A percentile compares a stretch with the other conserved stretches of the same genome.
These are phyloP conservation scores for Breynia disticha DNA, from an alignment of 441 rosid species.

Conservation along the genomic window DNA sequence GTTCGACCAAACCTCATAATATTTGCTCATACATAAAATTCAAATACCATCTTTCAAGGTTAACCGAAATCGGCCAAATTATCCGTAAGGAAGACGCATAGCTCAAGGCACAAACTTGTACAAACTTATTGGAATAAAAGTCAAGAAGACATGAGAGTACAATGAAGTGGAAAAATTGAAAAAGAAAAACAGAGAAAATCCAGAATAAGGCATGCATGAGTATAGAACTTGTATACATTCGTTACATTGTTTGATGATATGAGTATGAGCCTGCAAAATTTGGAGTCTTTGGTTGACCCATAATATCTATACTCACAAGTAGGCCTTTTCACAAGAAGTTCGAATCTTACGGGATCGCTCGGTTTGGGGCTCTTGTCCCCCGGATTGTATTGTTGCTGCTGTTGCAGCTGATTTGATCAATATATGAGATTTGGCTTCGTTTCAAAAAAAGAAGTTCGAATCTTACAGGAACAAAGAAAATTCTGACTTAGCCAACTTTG, in stretches of 20 bases:
- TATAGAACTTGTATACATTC: conserved; percentile 20
- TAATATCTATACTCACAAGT: conserved; percentile 24
- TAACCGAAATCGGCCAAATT: no score
- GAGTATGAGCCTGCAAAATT: conserved; percentile 29
- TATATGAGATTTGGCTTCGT: no score
- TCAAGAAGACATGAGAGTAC: conserved; percentile 13
- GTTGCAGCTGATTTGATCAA: no score
- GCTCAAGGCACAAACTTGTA: no score
- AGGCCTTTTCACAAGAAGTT: conserved; percentile 18
- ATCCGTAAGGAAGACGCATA: no score
- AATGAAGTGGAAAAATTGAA: conserved; percentile 26
- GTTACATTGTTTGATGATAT: conserved; percentile 1
- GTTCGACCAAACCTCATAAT: no score
- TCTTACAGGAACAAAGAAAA: conserved; percentile 22
- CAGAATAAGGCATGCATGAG: conserved; percentile 12
- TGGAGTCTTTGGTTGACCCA: conserved; percentile 24
- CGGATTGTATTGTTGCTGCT: no score
- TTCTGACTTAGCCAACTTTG: conserved; percentile 27
- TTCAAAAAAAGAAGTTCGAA: conserved; percentile 18
- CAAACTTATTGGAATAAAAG: no score
- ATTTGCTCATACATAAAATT: no score
- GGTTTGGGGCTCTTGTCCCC: no score
- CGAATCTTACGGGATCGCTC: conserved; percentile 18
- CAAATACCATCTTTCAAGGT: no score
- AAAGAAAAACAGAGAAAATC: conserved; percentile 19